A percentile compares a stretch with the other conserved stretches of the same genome.
Conservation (phyloP, 129 eudicot genomes). For the Flaveria ramosissima region DNA sequence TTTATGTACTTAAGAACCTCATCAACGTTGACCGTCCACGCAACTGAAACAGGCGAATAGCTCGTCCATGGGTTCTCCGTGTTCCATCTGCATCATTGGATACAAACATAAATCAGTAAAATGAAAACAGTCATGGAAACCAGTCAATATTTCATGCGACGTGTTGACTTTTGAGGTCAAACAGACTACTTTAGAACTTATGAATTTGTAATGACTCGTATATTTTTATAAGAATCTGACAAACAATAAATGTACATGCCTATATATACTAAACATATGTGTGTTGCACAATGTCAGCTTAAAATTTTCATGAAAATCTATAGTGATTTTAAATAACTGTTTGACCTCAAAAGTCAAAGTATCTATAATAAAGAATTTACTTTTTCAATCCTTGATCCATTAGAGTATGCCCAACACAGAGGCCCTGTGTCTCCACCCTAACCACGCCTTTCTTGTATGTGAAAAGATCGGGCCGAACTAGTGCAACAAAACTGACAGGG, state of each 20-base stretch:
- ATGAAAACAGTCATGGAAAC: neutral
- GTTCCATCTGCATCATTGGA: slow-evolving; percentile 69
- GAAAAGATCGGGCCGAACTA: slow-evolving; percentile 88
- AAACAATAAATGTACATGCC: neutral
- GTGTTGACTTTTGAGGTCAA: neutral
- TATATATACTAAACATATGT: neutral
- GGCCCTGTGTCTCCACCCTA: slow-evolving; percentile 95
- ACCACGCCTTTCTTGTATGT: slow-evolving; percentile 84
- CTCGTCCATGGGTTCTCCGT: slow-evolving; percentile 91
- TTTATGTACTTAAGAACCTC: slow-evolving; percentile 62
- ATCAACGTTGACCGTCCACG: slow-evolving; percentile 81
- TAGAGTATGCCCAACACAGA: slow-evolving; percentile 80
- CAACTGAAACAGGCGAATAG: slow-evolving; percentile 77
- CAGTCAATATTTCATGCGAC: neutral
- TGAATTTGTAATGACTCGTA: neutral
- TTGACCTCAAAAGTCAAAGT: slow-evolving; percentile 20
- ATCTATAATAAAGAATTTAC: slow-evolving; percentile 36
- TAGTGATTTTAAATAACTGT: neutral
- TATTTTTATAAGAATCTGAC: neutral
- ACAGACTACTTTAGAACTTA: neutral
- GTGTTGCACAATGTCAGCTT: neutral
- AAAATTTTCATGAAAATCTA: neutral
- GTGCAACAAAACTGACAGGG: slow-evolving; percentile 77
- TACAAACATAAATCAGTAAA: slow-evolving; percentile 1
- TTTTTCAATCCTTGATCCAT: slow-evolving; percentile 92